A percentile compares a stretch with the other conserved stretches of the same genome.
These are phyloP conservation scores for Wickerhamiella occidentalis DNA, from an alignment of 805 yeast genomes.

Conservation along the genomic window DNA sequence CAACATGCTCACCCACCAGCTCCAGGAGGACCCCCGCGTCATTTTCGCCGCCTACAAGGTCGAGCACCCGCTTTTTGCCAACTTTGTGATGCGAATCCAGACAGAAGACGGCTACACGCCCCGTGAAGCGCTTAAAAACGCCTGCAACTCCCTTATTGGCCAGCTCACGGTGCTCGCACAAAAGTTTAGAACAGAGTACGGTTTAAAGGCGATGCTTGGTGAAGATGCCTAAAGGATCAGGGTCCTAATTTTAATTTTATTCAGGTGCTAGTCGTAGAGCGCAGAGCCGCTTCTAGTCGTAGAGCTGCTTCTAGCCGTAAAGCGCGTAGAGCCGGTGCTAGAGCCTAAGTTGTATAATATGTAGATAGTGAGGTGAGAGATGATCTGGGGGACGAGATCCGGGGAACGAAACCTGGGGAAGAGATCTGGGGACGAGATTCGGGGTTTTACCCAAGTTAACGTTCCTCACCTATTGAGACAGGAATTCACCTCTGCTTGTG, in stretches of 20 bases:
- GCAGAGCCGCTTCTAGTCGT: too few relatives aligned
- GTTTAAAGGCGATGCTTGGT: constrained; percentile 50
- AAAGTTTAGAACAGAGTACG: constrained; percentile 87
- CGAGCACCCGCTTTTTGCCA: constrained; percentile 95
- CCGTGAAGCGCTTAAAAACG: constrained; percentile 75
- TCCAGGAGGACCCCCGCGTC: constrained; percentile 77
- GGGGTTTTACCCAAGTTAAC: constrained; percentile 56
- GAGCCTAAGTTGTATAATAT: too few relatives aligned
- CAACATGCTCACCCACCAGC: constrained; percentile 73
- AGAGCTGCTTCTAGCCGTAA: too few relatives aligned
- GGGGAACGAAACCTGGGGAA: too few relatives aligned
- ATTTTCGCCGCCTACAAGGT: constrained; percentile 94
- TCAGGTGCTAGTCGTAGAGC: too few relatives aligned
- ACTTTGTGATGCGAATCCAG: constrained; percentile 85
- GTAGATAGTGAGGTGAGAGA: too few relatives aligned
- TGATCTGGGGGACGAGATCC: too few relatives aligned
- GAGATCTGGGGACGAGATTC: too few relatives aligned
- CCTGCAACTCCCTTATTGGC: constrained; percentile 71
- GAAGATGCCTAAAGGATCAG: constrained; percentile 17
- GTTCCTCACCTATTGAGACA: constrained; percentile 82
- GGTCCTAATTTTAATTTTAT: neutral
- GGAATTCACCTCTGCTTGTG: constrained; percentile 77
- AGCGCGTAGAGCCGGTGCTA: too few relatives aligned
- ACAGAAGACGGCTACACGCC: constrained; percentile 94
- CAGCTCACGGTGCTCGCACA: constrained; percentile 64